phyloP scores from a whole-genome alignment of 2,329 filamentous ascomycete genomes.

The Rhynchosporium agropyri region DNA sequence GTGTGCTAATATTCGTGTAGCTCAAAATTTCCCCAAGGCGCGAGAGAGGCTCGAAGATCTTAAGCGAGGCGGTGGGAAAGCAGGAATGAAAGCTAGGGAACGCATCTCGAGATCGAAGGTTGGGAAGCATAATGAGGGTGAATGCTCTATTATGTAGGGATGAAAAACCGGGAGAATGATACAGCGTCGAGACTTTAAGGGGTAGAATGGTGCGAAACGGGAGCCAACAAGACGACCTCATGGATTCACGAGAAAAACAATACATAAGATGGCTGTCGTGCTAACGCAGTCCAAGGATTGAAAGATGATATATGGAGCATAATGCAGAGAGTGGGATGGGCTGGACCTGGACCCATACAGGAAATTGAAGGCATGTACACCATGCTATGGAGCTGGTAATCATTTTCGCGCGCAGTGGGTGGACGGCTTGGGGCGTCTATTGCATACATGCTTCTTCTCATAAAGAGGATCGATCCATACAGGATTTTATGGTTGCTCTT shows the following conservation, averaged over 20 bases:
- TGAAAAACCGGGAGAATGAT: not conserved
- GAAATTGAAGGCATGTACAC: not conserved
- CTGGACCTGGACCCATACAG: slow-evolving; percentile 6
- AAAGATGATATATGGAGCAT: no score
- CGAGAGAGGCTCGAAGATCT: slow-evolving; percentile 91
- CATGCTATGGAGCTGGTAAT: not conserved
- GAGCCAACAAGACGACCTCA: not conserved
- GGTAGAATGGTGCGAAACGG: not conserved
- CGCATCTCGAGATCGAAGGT: slow-evolving; percentile 80
- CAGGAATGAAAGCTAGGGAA: slow-evolving; percentile 71
- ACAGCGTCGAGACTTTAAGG: no score
- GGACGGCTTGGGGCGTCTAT: no score
- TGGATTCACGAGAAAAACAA: not conserved
- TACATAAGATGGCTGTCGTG: not conserved
- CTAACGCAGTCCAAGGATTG: no score
- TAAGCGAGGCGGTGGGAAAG: slow-evolving; percentile 74
- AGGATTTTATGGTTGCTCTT: no score
- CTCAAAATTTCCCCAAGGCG: slow-evolving; percentile 92
- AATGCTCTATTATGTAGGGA: slow-evolving; percentile 78
- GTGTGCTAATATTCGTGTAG: slow-evolving; percentile 48
- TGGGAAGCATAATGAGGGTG: slow-evolving; percentile 82
- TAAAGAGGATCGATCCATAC: no score
- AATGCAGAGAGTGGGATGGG: not conserved
- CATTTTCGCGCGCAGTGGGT: no score
- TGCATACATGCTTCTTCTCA: no score